These are phyloP conservation scores for Alternaria sp. DNA, from an alignment of 2,329 filamentous ascomycete genomes.

Conservation along the genomic window DNA sequence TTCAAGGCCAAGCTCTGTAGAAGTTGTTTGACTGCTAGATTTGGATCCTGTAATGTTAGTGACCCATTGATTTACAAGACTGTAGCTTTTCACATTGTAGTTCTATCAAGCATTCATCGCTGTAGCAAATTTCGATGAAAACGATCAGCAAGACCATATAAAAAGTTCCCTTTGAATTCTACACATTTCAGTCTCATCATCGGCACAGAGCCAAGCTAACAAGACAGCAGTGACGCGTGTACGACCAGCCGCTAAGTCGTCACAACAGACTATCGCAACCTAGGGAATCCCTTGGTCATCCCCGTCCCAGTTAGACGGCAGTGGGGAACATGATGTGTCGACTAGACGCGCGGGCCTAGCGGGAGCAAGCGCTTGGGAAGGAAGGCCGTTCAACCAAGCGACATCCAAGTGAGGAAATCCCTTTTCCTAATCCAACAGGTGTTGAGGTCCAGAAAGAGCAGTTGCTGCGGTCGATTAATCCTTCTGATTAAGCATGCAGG, in stretches of 20 bases:
- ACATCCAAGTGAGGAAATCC: neutral
- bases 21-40: neutral
- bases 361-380: slow-evolving; percentile 5
- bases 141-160: neutral
- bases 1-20: neutral
- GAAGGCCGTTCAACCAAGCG: slow-evolving; percentile 7
- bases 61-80: neutral
- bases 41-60: neutral
- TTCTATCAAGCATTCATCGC: neutral
- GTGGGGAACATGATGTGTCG: neutral
- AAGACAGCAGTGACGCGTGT: neutral
- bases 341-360: slow-evolving; percentile 1
- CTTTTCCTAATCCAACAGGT: neutral
- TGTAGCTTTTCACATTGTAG: neutral
- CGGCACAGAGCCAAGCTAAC: neutral
- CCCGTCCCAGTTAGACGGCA: neutral
- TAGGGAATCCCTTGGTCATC: neutral
- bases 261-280: neutral
- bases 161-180: neutral
- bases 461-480: neutral
- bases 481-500: neutral
- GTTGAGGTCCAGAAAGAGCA: neutral
- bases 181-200: neutral
- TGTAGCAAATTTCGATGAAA: neutral
- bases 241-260: neutral